Base-by-base conservation (phyloP, 257 asterid genomes). In the Solanum peruvianum region DNA sequence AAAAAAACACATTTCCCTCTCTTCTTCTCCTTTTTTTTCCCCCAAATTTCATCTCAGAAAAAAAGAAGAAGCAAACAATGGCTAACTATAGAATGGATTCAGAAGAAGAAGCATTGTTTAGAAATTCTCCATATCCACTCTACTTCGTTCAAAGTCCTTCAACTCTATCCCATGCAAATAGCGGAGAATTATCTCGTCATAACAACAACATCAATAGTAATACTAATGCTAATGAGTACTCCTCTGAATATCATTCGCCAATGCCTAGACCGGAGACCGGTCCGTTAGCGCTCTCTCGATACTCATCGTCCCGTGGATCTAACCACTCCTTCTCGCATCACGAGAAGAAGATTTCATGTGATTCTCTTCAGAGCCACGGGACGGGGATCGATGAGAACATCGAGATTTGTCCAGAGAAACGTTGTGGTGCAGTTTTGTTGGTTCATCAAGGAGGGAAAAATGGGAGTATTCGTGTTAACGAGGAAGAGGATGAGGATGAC, bases 101-200 rank as follows among this genome's bases (percentile, higher is more conserved):
- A 16, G 98, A 93, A 81, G 98, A 93, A 37, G 98, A 95, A 89
- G 93, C 98, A 0, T 76, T 93, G 39, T 94, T 91, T 89, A 93
- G 93, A 7, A 87, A 94, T 60, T 93, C 90, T 88, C 93, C 94
- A 9, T 92, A 91, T 78, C 87, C 95, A 3, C 75, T 91, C 7
- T 95, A 94, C 91, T 95, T 91, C 67, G 97, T 94, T 10, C 96
- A 93, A 27, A 94, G 98, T 91, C 98, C 98, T 3, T 92, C 96
- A 2, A 88, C 92, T 62, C 23, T 88, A 62, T 92, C 95, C 49
- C 92, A 93, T 88, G 92, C 90, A 86, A 90, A 88, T 90, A 88
- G 87, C 16, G 81, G 83, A 3, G 91, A 88, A 9, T 44, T 83
- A 4, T 62, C 18, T 29, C 86, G 41, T 1, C 4, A 27, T 29